These are phyloP conservation scores for Alternaria gaisen DNA, from an alignment of 2,329 filamentous ascomycete species.

Conservation along the genomic window DNA sequence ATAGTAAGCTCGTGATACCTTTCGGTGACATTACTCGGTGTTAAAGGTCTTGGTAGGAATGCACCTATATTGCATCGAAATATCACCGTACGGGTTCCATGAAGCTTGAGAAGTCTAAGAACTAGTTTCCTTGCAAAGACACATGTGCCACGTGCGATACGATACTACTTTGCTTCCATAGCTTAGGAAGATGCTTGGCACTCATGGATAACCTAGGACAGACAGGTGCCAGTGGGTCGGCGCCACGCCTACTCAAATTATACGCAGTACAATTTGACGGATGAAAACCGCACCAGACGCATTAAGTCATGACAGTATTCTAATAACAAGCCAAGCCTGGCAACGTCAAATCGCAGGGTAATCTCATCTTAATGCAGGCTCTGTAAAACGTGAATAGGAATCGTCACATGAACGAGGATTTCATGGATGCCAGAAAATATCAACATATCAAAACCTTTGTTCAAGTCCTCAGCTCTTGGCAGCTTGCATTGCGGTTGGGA, in stretches of 20 bases:
- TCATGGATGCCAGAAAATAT: not conserved
- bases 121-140: not conserved
- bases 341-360: not conserved
- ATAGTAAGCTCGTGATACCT: not conserved
- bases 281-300: not conserved
- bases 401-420: not conserved
- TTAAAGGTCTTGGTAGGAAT: not conserved
- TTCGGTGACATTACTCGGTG: not conserved
- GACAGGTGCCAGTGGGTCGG: not conserved
- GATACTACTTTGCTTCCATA: not conserved
- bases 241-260: not conserved
- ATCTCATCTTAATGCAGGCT: not conserved
- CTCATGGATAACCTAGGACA: not conserved
- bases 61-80: not conserved
- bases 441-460: not conserved
- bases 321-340: not conserved
- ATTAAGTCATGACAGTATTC: not conserved
- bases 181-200: not conserved
- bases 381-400: not conserved
- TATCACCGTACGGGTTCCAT: not conserved
- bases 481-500: not conserved
- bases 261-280: not conserved
- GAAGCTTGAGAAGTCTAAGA: not conserved
- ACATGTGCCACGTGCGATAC: not conserved
- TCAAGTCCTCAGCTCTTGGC: not conserved